phyloP scores from a whole-genome alignment of 164 flowering plant species.

The Magnolia changhungtana region DNA sequence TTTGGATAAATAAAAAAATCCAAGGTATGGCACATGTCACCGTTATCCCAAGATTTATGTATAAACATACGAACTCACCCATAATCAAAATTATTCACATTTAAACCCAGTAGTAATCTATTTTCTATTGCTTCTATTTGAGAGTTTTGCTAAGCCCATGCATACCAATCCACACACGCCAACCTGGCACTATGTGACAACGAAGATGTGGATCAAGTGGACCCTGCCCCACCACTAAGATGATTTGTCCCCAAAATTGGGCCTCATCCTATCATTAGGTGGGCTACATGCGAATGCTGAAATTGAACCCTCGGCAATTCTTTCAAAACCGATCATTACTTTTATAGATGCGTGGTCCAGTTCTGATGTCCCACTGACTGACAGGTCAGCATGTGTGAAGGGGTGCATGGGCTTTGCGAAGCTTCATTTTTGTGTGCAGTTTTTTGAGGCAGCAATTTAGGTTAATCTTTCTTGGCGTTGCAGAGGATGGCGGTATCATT shows the following conservation, averaged over 20 bases:
- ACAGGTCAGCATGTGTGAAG: no score
- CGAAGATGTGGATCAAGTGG: neutral
- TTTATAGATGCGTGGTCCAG: no score
- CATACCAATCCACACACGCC: neutral
- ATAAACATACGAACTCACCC: no score
- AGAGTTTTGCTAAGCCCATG: neutral
- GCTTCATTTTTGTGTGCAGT: no score
- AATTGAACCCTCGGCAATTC: neutral
- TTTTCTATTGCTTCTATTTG: neutral
- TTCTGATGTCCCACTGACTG: no score
- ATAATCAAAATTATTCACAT: neutral
- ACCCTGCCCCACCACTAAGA: neutral
- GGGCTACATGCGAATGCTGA: neutral
- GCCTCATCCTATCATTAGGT: neutral
- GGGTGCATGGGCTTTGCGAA: no score
- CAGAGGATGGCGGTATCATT: slow-evolving; percentile 70
- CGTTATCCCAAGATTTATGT: no score
- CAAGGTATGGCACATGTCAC: slow-evolving; percentile 38
- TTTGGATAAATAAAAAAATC: slow-evolving; percentile 76
- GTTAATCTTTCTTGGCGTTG: slow-evolving; percentile 16
- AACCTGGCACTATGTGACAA: neutral
- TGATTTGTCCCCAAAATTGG: neutral
- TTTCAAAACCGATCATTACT: no score
- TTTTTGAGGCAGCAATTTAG: neutral
- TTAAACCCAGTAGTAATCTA: neutral